phyloP scores from a whole-genome alignment of 2,329 filamentous ascomycete species.

The Colletotrichum sp. region DNA sequence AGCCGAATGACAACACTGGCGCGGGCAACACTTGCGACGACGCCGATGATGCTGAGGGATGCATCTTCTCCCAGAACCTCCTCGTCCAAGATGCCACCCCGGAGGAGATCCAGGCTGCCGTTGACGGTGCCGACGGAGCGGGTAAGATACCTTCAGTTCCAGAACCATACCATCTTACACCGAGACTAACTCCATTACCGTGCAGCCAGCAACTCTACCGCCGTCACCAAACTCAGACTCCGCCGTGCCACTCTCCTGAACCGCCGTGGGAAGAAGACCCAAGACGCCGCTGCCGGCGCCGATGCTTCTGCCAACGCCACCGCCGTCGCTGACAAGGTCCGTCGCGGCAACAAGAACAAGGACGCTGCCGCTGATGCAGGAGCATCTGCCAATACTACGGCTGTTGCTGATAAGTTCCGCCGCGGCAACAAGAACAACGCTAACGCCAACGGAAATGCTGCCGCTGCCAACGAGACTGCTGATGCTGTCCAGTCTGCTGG shows the following conservation, averaged over 20 bases:
- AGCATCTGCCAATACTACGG: background rate
- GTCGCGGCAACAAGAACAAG: background rate
- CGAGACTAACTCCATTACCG: background rate
- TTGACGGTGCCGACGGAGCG: conserved; percentile 34
- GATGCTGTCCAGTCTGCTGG: background rate
- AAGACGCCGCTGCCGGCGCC: background rate
- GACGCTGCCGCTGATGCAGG: background rate
- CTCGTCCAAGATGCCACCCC: conserved; percentile 59
- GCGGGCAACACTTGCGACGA: conserved; percentile 51
- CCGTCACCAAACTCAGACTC: background rate
- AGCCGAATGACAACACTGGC: conserved; percentile 24
- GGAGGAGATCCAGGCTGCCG: conserved; percentile 56
- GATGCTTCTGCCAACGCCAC: background rate
- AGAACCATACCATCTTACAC: no score
- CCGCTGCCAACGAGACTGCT: background rate
- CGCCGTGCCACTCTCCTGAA: background rate
- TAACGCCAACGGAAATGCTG: background rate
- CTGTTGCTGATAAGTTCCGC: background rate
- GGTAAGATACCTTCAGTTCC: background rate
- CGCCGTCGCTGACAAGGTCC: background rate
- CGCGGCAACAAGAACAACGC: background rate
- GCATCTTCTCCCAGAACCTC: conserved; percentile 58
- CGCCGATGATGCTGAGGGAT: conserved; percentile 51
- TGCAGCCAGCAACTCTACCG: conserved; percentile 2
- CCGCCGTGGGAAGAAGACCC: background rate